A percentile compares a stretch with the other conserved stretches of the same genome.
phyloP scores from a whole-genome alignment of 2,329 filamentous ascomycete species.

The Nemania abortiva region DNA sequence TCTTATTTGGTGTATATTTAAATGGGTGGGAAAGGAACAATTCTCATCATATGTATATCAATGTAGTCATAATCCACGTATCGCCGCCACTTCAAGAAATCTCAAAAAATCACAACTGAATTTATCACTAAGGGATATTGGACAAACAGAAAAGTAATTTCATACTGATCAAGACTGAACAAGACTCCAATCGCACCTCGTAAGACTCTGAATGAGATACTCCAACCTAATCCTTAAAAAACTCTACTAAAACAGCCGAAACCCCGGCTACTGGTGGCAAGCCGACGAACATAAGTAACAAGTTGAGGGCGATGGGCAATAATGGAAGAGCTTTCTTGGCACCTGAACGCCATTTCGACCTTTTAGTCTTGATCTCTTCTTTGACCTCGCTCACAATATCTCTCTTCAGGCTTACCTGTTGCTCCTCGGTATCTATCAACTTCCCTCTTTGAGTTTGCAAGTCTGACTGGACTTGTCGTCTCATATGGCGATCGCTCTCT shows the following conservation, averaged over 20 bases:
- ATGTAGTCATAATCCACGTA: not conserved
- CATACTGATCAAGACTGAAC: not conserved
- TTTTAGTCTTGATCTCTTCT: constrained; percentile 2
- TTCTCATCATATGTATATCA: not conserved
- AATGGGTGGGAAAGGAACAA: not conserved
- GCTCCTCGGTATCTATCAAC: not conserved
- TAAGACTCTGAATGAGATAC: not conserved
- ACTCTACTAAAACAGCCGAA: not conserved
- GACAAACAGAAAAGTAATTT: not conserved
- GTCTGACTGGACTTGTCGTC: not conserved
- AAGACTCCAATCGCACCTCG: not conserved
- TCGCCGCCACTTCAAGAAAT: not conserved
- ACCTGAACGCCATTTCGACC: not conserved
- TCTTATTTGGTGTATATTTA: not conserved
- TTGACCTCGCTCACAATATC: not conserved
- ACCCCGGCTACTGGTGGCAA: not conserved
- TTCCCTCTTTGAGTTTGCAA: not conserved
- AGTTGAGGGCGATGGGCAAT: not conserved
- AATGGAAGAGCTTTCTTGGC: not conserved
- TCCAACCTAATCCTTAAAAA: not conserved
- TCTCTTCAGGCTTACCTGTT: constrained; percentile 1
- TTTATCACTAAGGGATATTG: not conserved
- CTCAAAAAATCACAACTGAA: not conserved
- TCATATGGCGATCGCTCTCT: not conserved
- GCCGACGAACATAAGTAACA: not conserved